Percentiles rank a stretch among this genome's conserved stretches.
Conservation (phyloP, 2,329 filamentous ascomycete genomes). For the Ceratocystiopsis minuta region DNA sequence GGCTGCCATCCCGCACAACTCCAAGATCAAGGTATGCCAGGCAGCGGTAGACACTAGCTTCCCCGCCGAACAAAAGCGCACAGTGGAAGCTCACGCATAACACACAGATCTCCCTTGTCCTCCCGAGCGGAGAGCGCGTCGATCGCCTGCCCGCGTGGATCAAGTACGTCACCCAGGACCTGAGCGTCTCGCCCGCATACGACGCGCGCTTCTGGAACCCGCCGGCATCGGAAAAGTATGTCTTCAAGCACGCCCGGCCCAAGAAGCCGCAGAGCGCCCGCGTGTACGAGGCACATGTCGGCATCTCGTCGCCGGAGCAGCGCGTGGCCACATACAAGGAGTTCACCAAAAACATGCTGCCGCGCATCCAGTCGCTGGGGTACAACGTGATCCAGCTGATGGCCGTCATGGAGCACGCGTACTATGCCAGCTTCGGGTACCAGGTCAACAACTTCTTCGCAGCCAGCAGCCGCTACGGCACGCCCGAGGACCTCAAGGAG, state of each 20-base stretch:
- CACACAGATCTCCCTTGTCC: slow-evolving; percentile 59
- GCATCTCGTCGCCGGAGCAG: slow-evolving; percentile 82
- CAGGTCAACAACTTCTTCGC: slow-evolving; percentile 99
- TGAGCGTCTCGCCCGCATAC: slow-evolving; percentile 76
- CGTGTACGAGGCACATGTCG: slow-evolving; percentile 97
- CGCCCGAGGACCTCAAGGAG: slow-evolving; percentile 89
- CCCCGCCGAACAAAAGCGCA: no score
- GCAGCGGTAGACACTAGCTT: neutral
- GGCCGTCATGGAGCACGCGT: slow-evolving; percentile 98
- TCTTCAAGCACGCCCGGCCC: slow-evolving; percentile 68
- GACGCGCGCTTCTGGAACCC: slow-evolving; percentile 97
- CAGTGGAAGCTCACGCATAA: no score
- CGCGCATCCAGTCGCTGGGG: slow-evolving; percentile 72
- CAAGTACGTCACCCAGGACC: slow-evolving; percentile 87
- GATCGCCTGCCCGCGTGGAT: slow-evolving; percentile 94
- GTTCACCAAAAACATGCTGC: slow-evolving; percentile 83
- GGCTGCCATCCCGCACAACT: slow-evolving; percentile 74
- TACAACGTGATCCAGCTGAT: slow-evolving; percentile 98
- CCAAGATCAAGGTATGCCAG: slow-evolving; percentile 69
- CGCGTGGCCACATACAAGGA: slow-evolving; percentile 91
- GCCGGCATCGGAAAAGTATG: slow-evolving; percentile 54
- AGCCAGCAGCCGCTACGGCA: slow-evolving; percentile 84
- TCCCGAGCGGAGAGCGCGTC: slow-evolving; percentile 60
- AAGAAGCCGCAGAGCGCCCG: slow-evolving; percentile 72
- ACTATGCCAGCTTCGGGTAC: slow-evolving; percentile 98